A percentile compares a stretch with the other conserved stretches of the same genome.
Conservation (phyloP, 192 early-diverging fungal species). For the Coemansia asiatica region DNA sequence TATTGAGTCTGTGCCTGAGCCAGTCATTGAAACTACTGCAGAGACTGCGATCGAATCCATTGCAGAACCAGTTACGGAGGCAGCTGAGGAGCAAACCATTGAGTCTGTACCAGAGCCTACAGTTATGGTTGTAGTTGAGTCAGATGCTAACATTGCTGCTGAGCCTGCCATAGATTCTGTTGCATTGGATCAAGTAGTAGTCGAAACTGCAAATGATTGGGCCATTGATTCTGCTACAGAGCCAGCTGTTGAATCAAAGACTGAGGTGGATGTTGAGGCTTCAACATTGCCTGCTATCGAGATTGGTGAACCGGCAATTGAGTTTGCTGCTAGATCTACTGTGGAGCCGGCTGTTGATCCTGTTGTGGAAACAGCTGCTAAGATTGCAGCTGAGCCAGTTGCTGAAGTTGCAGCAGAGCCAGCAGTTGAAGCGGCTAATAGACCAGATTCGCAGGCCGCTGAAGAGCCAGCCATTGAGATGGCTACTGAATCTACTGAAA, state of each 20-base stretch:
- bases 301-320: background rate
- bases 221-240: background rate
- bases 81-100: constrained; percentile 1
- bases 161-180: background rate
- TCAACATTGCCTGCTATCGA: background rate
- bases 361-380: background rate
- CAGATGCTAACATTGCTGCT: background rate
- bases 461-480: background rate
- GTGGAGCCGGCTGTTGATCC: background rate
- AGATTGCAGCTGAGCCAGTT: background rate
- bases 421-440: background rate
- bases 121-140: background rate
- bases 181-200: background rate
- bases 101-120: constrained; percentile 3
- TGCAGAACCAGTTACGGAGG: constrained; percentile 6
- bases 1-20: too few relatives aligned
- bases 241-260: background rate
- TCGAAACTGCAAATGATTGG: background rate
- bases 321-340: background rate
- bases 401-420: background rate
- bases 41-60: background rate
- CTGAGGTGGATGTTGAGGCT: background rate
- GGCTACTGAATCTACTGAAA: constrained; percentile 1
- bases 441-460: too few relatives aligned
- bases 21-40: background rate